Evolutionary conservation across 805 yeast species (phyloP), one percentile per base, ranked within the genome.

Genomic region (Sugiyamaella chiloensis): DNA sequence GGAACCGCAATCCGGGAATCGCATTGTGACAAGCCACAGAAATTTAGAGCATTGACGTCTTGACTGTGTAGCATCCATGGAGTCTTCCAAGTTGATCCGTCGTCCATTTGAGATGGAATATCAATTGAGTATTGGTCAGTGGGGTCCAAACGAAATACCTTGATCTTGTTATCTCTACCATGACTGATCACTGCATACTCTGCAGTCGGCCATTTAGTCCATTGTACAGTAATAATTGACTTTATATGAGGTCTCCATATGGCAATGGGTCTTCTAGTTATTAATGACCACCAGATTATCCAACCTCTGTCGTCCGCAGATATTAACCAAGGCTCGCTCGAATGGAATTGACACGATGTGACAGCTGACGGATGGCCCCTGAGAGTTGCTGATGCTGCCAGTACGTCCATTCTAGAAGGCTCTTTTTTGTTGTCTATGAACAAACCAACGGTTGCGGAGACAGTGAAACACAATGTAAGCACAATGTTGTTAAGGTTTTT

Each of bases 21-120:
- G 5, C 42, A 46, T 14, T 74, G 62, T 4, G 73, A 81, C n/a
- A 82, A 79, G 46, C 81, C 79, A 55, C 88, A 76, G 62, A 83
- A 87, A 56, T 85, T 87, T 53, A 87, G 66, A 3, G 87, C 71
- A 61, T 87, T 87, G 36, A 85, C 84, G 4, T 89, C 89, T 54
- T 84, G 70, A 14, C 75, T 72, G 51, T 74, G 71, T 1, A 68
- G 61, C 26, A 64, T 53, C 54, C 64, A 57, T 5, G 71, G 72
- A 24, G 46, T 46, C 19, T 57, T 53, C 57, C 61, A 64, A 8
- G 24, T 27, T 4, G 14, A 36, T 31, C 63, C 60, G 42, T 44
- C 44, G 31, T 59, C 50, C 5, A 24, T 7, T 26, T 29, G 49
- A 19, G 55, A 34, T 9, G 69, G 62, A 35, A 66, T 43, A 9